Evolutionary conservation across 306 rosid species (phyloP).

Genomic region (Vigna angularis): DNA sequence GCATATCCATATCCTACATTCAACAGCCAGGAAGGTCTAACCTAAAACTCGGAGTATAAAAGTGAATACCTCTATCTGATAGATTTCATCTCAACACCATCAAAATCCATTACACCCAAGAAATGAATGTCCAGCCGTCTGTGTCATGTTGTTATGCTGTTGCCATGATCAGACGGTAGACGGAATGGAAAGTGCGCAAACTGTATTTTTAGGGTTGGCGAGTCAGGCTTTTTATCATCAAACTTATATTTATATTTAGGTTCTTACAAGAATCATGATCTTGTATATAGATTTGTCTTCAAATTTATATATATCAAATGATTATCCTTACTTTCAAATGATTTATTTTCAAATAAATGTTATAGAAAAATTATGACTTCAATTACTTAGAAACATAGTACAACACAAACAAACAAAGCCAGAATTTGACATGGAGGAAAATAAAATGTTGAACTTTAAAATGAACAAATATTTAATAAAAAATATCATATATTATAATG

Average conservation of each 20-base stretch:
- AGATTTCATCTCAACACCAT: constrained; percentile 30
- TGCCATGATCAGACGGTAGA: constrained; percentile 58
- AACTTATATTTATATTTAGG: constrained; percentile 54
- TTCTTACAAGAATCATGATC: too few species aligned
- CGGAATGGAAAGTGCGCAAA: constrained; percentile 88
- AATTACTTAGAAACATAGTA: too few species aligned
- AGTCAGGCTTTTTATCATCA: constrained; percentile 73
- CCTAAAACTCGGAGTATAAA: constrained; percentile 22
- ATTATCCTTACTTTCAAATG: too few species aligned
- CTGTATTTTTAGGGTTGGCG: constrained; percentile 63
- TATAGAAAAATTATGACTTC: too few species aligned
- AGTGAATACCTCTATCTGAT: constrained; percentile 27
- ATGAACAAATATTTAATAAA: too few species aligned
- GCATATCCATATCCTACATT: constrained; percentile 30
- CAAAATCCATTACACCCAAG: constrained; percentile 36
- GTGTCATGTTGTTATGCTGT: constrained; percentile 35
- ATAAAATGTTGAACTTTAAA: too few species aligned
- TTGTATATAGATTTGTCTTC: too few species aligned
- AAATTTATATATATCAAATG: too few species aligned
- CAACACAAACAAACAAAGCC: too few species aligned
- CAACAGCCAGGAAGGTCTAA: constrained; percentile 28
- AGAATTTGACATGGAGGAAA: too few species aligned
- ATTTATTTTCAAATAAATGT: too few species aligned
- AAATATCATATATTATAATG: too few species aligned
- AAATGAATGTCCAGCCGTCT: constrained; percentile 39